Base-by-base conservation (phyloP, 805 yeast genomes). In the Candida dajiaensis region DNA sequence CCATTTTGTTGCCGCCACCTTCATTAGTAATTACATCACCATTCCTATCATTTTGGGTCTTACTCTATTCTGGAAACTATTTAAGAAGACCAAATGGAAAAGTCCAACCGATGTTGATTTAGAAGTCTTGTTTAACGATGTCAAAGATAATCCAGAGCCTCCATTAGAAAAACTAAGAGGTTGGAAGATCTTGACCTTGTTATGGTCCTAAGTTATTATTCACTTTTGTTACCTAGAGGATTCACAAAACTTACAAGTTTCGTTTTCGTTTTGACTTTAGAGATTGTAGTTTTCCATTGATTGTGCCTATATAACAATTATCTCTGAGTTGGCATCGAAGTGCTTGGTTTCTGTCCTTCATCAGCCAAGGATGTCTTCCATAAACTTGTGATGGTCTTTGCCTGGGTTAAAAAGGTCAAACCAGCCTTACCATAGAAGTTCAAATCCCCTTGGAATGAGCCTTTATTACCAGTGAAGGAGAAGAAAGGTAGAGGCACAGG, bases 401-500 rank as follows among this genome's bases (percentile, higher is more conserved):
- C 78, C 69, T 81, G 83, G 29, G 90, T 83, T 68, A 82, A 71
- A 68, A 83, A 83, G 45, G 80, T 72, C 41, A 84, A 62, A 26
- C 90, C 89, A n/a, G 84, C 75, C 69, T 82, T 80, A 49, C 90
- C 90, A 66, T 83, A 83, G 64, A 83, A 83, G 71, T 84, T 84
- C 72, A 84, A 74, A 61, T 84, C 89, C 31, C 90, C 90, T 54
- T 83, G 71, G 76, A 84, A 83, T 7, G 87, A 81, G 35, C 80
- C 85, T 68, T 81, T 81, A 64, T 78, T 78, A 23, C 90, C 90
- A 12, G 90, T 84, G 70, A 83, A 83, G 4, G 87, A 80, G 66
- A 83, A 83, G 86, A 84, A 81, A 49, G 90, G 89, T 63, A 84
- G 69, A 42, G 90, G 90, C 18, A 83, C 90, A 6, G 90, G 90